Evolutionary conservation across 257 asterid genomes (phyloP).

Genomic region (Nicotiana tabacum): DNA sequence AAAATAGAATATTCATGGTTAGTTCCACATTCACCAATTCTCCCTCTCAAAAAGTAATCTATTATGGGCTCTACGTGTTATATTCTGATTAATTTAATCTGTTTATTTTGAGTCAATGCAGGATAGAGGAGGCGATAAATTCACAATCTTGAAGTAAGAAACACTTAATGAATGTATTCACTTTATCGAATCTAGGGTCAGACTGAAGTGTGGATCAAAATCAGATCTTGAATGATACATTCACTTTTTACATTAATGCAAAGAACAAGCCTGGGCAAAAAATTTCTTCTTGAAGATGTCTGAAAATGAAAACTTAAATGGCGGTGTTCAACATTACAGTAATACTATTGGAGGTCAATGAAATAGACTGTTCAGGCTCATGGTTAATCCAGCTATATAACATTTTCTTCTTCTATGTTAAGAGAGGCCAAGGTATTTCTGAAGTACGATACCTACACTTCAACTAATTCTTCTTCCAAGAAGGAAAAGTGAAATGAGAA

Average conservation of each 20-base stretch:
- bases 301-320: not conserved
- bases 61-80: not conserved
- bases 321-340: not conserved
- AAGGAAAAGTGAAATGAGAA: not conserved
- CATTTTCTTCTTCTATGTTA: not conserved
- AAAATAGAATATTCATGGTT: not conserved
- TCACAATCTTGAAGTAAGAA: constrained; percentile 4
- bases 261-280: not conserved
- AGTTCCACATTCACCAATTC: not conserved
- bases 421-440: not conserved
- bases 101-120: not conserved
- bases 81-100: not conserved
- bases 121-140: not conserved
- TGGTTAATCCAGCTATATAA: not conserved
- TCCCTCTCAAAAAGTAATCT: not conserved
- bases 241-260: not conserved
- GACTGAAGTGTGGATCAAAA: not conserved
- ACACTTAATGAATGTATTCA: not conserved
- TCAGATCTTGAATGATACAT: not conserved
- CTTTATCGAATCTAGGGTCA: not conserved
- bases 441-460: not conserved
- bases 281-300: not conserved
- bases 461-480: not conserved
- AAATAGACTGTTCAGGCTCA: not conserved
- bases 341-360: not conserved